Evolutionary conservation across 2,329 filamentous ascomycete species (phyloP), one percentile per base, ranked within the genome.

Genomic region (Lasiodiplodia citricola): DNA sequence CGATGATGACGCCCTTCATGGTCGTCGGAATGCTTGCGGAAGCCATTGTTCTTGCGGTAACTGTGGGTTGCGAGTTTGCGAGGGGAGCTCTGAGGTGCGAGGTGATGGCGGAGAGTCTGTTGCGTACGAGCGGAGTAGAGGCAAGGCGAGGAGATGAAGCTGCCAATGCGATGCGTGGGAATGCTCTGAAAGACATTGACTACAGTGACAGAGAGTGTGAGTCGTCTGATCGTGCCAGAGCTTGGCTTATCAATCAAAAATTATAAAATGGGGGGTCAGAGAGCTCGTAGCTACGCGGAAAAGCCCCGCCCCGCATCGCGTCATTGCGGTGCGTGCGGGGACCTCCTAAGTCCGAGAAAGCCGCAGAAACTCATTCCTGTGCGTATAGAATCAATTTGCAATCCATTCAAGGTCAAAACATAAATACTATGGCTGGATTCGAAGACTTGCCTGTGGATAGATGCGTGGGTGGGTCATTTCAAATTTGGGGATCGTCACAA

Each of bases 1-100:
- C 87, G 73, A 94, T 88, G 57, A 90, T 82, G 71, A 96, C 84
- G 69, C 88, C 92, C 75, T 91, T 90, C 91, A 93, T 93, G 50
- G 87, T 90, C 70, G 84, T 84, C 25, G 90, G 90, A 56, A 90
- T 73, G 44, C 83, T 78, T 69, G 82, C 82, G 71, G 80, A 80
- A n/a, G 83, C 76, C 81, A 85, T 85, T 14, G 62, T 21, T 52
- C 67, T 44, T 2, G 23, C 8, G 16, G 25, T 44, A 25, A 57
- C 55, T 38, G 10, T 51, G 13, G 31, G 10, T 14, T 52, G 31
- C 55, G 38, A 41, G 21, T 11, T 35, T 18, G 54, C 38, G 54
- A 47, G 47, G 4, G 60, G 60, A 25, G 60, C 60, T 58, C 44
- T 31, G 38, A 67, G 28, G 25, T 67, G 65, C 6, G 55, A 58